Evolutionary conservation across 768 basidiomycete genomes (phyloP).

Genomic region (Rubroboletus pulcherrimus): DNA sequence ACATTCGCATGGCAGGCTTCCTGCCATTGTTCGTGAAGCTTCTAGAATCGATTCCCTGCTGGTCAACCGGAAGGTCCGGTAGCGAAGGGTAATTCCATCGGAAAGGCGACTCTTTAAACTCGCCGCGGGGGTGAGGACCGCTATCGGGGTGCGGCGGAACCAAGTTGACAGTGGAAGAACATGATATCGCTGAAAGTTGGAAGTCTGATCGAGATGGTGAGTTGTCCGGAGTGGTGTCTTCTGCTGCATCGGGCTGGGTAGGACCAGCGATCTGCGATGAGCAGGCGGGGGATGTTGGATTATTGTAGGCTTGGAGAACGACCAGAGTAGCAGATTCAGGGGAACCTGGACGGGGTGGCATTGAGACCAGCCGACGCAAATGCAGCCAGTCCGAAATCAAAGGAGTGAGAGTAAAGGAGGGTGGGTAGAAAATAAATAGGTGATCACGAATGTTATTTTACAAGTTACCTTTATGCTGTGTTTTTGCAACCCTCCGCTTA

Average conservation of each 20-base stretch:
- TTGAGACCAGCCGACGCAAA: constrained; percentile 3
- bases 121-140: constrained; percentile 8
- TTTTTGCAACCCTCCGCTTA: constrained; percentile 13
- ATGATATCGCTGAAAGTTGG: constrained; percentile 24
- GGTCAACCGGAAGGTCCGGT: constrained; percentile 16
- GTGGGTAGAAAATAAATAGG: constrained; percentile 19
- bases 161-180: constrained; percentile 21
- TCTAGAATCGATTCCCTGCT: background rate
- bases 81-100: constrained; percentile 29
- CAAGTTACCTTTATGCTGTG: background rate
- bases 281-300: background rate
- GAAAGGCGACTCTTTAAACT: constrained; percentile 29
- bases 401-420: constrained; percentile 1
- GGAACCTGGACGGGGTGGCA: constrained; percentile 18
- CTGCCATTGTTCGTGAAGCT: background rate
- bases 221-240: constrained; percentile 3
- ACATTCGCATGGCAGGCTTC: constrained; percentile 22
- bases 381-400: constrained; percentile 4
- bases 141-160: constrained; percentile 17
- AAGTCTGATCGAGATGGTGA: constrained; percentile 22
- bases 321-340: constrained; percentile 30
- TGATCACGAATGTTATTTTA: constrained; percentile 1
- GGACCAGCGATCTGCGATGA: background rate
- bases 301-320: constrained; percentile 25
- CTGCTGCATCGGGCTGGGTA: background rate